Percentiles rank a stretch among this genome's conserved stretches.
Conservation (phyloP, 1,284 basidiomycete species). For the Leccinum huronense region DNA sequence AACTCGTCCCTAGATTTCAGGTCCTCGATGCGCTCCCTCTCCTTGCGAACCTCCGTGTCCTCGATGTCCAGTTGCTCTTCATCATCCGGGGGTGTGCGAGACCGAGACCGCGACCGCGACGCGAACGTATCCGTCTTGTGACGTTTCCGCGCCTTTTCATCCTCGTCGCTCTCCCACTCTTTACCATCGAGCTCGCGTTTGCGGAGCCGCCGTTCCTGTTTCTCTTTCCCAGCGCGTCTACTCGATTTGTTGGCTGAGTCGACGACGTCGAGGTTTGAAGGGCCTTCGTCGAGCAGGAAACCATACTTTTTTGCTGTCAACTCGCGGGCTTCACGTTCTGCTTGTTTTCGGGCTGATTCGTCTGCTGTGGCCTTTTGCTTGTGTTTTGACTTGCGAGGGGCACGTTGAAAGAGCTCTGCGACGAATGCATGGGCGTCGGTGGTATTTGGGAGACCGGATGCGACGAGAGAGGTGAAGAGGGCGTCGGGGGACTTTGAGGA, state of each 20-base stretch:
- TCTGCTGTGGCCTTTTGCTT: constrained; percentile 50
- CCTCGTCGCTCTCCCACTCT: constrained; percentile 88
- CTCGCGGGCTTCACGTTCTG: constrained; percentile 68
- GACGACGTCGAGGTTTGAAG: constrained; percentile 41
- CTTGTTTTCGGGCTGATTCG: constrained; percentile 55
- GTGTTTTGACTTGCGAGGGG: constrained; percentile 70
- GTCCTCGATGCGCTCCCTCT: constrained; percentile 79
- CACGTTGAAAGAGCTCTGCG: constrained; percentile 71
- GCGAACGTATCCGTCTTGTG: constrained; percentile 47
- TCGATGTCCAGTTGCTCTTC: constrained; percentile 42
- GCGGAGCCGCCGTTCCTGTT: constrained; percentile 64
- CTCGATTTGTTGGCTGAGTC: constrained; percentile 50
- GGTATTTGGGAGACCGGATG: constrained; percentile 78
- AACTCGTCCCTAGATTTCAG: constrained; percentile 90
- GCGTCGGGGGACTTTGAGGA: constrained; percentile 79
- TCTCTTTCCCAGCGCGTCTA: constrained; percentile 49
- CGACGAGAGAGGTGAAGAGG: constrained; percentile 72
- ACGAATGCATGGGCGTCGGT: constrained; percentile 80
- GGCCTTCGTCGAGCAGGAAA: constrained; percentile 72
- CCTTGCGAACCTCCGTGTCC: constrained; percentile 68
- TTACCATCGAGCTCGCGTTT: constrained; percentile 78
- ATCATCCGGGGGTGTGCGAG: constrained; percentile 35
- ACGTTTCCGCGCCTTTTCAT: constrained; percentile 73
- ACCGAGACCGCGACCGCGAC: constrained; percentile 23
- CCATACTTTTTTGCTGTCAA: constrained; percentile 75